phyloP scores from a whole-genome alignment of 73 alveolate genomes.

The Paramecium sonneborni region DNA sequence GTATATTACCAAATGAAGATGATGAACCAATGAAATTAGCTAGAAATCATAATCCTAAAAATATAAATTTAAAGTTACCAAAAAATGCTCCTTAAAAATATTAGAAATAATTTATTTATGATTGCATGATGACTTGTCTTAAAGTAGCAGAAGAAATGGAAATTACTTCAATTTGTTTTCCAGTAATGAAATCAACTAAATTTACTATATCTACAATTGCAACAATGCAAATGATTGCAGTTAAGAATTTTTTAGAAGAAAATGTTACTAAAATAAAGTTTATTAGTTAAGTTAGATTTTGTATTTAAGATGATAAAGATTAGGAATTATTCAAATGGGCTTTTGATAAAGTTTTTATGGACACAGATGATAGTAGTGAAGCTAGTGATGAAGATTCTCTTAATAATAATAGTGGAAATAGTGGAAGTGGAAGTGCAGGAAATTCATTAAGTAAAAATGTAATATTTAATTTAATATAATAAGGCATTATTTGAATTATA shows the following conservation, averaged over 20 bases:
- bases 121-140: constrained; percentile 30
- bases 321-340: neutral
- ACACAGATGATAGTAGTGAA: neutral
- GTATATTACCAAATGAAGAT: constrained; percentile 33
- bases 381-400: constrained; percentile 14
- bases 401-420: neutral
- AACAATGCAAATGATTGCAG: constrained; percentile 37
- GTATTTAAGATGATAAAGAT: constrained; percentile 8
- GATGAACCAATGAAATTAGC: neutral
- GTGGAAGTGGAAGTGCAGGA: neutral
- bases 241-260: constrained; percentile 16
- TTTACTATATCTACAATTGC: neutral
- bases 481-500: neutral
- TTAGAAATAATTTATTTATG: constrained; percentile 32
- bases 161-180: constrained; percentile 12
- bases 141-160: constrained; percentile 29
- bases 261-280: neutral
- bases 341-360: constrained; percentile 13
- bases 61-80: neutral
- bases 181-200: neutral
- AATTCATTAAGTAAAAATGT: neutral
- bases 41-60: neutral
- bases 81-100: neutral
- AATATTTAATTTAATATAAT: neutral
- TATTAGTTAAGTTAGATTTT: neutral